These are phyloP conservation scores for Vicia sativa DNA, from an alignment of 306 rosid genomes.

Conservation along the genomic window DNA sequence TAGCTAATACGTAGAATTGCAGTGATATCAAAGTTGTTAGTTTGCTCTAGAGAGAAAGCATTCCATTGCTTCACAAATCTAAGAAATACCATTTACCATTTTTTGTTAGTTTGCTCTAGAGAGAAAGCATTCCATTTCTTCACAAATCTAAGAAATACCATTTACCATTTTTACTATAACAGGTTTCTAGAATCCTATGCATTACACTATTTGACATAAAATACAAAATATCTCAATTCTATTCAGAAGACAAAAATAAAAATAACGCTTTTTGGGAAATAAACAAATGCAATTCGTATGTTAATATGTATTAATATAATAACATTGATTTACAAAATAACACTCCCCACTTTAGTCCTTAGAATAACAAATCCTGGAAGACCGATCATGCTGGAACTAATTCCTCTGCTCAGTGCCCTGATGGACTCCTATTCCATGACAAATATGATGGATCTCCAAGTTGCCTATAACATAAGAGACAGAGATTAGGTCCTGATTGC, in stretches of 20 bases:
- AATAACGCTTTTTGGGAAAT: not conserved
- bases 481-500: slow-evolving; percentile 11
- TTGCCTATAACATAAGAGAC: slow-evolving; percentile 57
- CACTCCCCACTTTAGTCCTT: slow-evolving; percentile 16
- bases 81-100: too few relatives aligned
- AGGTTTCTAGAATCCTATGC: slow-evolving; percentile 7
- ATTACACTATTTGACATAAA: slow-evolving; percentile 29
- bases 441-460: slow-evolving; percentile 94
- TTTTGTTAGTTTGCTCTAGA: too few relatives aligned
- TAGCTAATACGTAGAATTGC: too few relatives aligned
- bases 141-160: too few relatives aligned
- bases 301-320: slow-evolving; percentile 10
- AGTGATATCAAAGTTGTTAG: too few relatives aligned
- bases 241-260: slow-evolving; percentile 2
- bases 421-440: slow-evolving; percentile 88
- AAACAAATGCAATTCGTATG: slow-evolving; percentile 5
- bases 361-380: slow-evolving; percentile 22
- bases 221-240: slow-evolving; percentile 42
- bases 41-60: too few relatives aligned
- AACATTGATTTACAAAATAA: slow-evolving; percentile 51
- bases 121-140: too few relatives aligned
- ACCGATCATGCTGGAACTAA: slow-evolving; percentile 9
- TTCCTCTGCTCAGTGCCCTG: slow-evolving; percentile 58
- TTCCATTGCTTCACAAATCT: too few relatives aligned
- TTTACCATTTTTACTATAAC: not conserved